Evolutionary conservation across 2,329 filamentous ascomycete species (phyloP).

Genomic region (Aurifilum marmelostoma): DNA sequence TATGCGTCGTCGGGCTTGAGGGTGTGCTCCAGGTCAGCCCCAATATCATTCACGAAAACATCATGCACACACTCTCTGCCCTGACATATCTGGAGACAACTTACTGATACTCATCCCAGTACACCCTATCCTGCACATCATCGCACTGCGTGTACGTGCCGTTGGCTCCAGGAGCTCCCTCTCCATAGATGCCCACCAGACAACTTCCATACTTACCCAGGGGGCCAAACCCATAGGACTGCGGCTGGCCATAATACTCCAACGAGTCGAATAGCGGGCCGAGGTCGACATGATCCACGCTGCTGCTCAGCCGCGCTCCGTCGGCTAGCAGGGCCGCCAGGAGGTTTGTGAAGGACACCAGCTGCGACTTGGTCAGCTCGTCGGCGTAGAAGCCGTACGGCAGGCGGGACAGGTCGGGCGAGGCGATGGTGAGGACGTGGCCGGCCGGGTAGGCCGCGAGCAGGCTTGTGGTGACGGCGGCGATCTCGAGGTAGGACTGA

Average conservation of each 20-base stretch:
- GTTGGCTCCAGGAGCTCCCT: slow-evolving; percentile 1
- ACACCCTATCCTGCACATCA: slow-evolving; percentile 11
- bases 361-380: not conserved
- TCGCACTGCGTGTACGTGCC: slow-evolving; percentile 12
- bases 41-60: not conserved
- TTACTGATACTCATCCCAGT: slow-evolving; percentile 18
- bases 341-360: slow-evolving; percentile 2
- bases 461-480: not conserved
- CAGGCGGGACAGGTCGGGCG: slow-evolving; percentile 7
- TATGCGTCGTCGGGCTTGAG: slow-evolving; percentile 5
- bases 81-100: not conserved
- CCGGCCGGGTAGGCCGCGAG: not conserved
- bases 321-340: slow-evolving; percentile 12
- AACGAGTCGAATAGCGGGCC: slow-evolving; percentile 6
- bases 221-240: not conserved
- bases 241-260: slow-evolving; percentile 14
- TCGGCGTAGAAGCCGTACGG: slow-evolving; percentile 17
- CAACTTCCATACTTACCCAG: slow-evolving; percentile 17
- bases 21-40: not conserved
- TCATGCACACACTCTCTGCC: not conserved
- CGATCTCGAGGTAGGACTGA: slow-evolving; percentile 1
- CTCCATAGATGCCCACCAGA: slow-evolving; percentile 15
- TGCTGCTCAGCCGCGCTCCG: not conserved
- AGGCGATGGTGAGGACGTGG: slow-evolving; percentile 10
- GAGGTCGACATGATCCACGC: slow-evolving; percentile 5